These are phyloP conservation scores for Plasmodium berghei DNA, from an alignment of 169 alveolate genomes.

Conservation along the genomic window DNA sequence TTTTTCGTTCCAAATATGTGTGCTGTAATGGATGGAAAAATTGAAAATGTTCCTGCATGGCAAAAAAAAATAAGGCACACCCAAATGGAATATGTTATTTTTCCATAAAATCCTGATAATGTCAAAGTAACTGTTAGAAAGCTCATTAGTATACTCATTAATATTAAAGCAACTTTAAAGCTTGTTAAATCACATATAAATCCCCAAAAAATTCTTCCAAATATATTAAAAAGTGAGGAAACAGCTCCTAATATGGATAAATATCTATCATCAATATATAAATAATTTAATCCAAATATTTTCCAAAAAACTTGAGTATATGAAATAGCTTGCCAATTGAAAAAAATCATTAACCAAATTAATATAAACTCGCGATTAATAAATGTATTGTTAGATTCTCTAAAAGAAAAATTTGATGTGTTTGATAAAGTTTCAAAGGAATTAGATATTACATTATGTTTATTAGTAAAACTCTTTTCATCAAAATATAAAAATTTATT, in stretches of 20 bases:
- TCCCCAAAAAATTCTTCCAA: constrained; percentile 70
- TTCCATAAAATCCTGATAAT: constrained; percentile 51
- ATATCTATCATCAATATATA: constrained; percentile 59
- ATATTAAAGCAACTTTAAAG: constrained; percentile 44
- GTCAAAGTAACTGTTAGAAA: constrained; percentile 65
- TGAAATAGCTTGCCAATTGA: constrained; percentile 76
- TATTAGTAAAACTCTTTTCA: constrained; percentile 25
- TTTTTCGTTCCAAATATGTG: constrained; percentile 80
- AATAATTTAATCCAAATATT: constrained; percentile 56
- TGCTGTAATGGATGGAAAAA: constrained; percentile 80
- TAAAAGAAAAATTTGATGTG: constrained; percentile 42
- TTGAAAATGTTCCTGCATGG: constrained; percentile 78
- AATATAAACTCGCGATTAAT: constrained; percentile 66
- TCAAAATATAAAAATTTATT: constrained; percentile 33
- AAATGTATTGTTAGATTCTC: constrained; percentile 46
- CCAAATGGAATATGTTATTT: constrained; percentile 50
- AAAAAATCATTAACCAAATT: constrained; percentile 65
- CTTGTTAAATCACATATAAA: constrained; percentile 55
- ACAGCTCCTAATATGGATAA: constrained; percentile 62
- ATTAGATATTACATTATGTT: constrained; percentile 29
- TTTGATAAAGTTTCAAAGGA: constrained; percentile 39
- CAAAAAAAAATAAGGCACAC: constrained; percentile 67
- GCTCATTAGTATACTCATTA: constrained; percentile 63
- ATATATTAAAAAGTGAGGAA: constrained; percentile 40
- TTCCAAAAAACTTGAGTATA: constrained; percentile 69